phyloP scores from a whole-genome alignment of 179 eudicot species.

The Gypsophila paniculata region DNA sequence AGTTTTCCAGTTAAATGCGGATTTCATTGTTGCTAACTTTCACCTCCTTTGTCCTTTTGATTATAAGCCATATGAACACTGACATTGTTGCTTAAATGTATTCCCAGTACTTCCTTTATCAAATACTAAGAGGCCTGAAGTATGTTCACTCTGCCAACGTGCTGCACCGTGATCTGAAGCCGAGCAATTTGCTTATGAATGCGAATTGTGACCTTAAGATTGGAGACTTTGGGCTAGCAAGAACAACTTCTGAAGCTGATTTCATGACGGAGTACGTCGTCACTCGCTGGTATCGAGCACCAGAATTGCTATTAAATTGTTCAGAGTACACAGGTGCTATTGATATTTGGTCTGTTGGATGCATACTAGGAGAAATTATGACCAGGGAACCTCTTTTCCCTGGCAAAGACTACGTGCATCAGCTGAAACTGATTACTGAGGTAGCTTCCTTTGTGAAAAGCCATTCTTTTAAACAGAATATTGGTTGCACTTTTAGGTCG shows the following conservation, averaged over 20 bases:
- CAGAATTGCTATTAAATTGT: constrained; percentile 87
- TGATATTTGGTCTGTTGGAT: constrained; percentile 98
- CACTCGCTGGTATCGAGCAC: constrained; percentile 96
- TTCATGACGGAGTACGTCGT: constrained; percentile 99
- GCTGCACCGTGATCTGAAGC: constrained; percentile 95
- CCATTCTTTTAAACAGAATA: background rate
- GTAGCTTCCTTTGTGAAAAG: constrained; percentile 35
- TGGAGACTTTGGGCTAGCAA: constrained; percentile 94
- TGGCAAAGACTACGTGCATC: constrained; percentile 92
- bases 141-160: constrained; percentile 92
- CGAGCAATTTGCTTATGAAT: constrained; percentile 84
- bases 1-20: background rate
- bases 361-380: constrained; percentile 90
- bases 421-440: constrained; percentile 90
- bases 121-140: constrained; percentile 79
- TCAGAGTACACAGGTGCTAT: constrained; percentile 96
- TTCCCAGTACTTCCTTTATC: constrained; percentile 84
- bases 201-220: constrained; percentile 94
- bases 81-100: constrained; percentile 7
- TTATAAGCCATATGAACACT: background rate
- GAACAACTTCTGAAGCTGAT: constrained; percentile 96
- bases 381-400: constrained; percentile 88
- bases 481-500: background rate
- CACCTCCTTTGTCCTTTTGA: background rate
- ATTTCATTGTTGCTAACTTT: background rate